These are phyloP conservation scores for Hyphopichia fennica DNA, from an alignment of 1,139 yeast genomes.

Conservation along the genomic window DNA sequence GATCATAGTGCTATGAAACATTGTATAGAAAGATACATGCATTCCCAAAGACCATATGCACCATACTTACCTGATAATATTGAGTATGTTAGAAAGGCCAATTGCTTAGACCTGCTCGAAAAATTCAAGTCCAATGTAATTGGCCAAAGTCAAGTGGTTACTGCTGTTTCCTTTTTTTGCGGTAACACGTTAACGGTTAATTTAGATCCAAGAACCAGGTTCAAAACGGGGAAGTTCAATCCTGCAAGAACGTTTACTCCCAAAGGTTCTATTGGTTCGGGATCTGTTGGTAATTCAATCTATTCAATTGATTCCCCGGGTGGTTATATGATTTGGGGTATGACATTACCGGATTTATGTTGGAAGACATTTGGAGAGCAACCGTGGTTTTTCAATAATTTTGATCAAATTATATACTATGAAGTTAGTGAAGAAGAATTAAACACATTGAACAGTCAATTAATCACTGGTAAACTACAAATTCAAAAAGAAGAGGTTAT, in stretches of 20 bases:
- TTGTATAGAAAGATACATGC: slow-evolving; percentile 32
- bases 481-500: slow-evolving; percentile 22
- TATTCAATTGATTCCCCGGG: slow-evolving; percentile 41
- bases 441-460: slow-evolving; percentile 19
- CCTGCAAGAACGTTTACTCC: slow-evolving; percentile 41
- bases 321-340: slow-evolving; percentile 41
- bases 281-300: slow-evolving; percentile 33
- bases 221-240: slow-evolving; percentile 33
- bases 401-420: slow-evolving; percentile 36
- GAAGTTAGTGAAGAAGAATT: slow-evolving; percentile 31
- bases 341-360: slow-evolving; percentile 33
- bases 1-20: slow-evolving; percentile 30
- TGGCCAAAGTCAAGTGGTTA: slow-evolving; percentile 29
- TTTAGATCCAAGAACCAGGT: slow-evolving; percentile 32
- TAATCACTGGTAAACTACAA: slow-evolving; percentile 25
- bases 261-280: slow-evolving; percentile 34
- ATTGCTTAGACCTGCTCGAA: slow-evolving; percentile 23
- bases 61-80: slow-evolving; percentile 34
- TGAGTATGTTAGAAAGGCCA: slow-evolving; percentile 31
- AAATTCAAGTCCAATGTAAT: slow-evolving; percentile 27
- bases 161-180: slow-evolving; percentile 38
- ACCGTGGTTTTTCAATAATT: slow-evolving; percentile 35
- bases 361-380: slow-evolving; percentile 36
- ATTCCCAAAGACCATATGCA: slow-evolving; percentile 37
- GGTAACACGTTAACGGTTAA: slow-evolving; percentile 34